These are phyloP conservation scores for Trametes punicea DNA, from an alignment of 768 basidiomycete species.

Conservation along the genomic window DNA sequence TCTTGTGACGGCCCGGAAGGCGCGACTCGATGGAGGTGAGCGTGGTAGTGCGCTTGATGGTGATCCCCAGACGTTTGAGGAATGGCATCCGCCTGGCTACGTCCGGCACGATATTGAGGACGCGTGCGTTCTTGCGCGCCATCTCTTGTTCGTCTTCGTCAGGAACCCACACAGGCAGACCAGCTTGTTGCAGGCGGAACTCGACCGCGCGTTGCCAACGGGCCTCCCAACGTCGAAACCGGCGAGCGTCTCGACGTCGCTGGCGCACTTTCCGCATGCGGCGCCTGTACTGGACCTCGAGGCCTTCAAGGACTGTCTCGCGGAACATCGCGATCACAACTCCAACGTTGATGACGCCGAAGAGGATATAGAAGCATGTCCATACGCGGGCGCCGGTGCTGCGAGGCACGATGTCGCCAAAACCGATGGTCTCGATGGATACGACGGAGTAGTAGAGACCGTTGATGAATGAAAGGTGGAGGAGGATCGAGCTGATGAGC, in stretches of 20 bases:
- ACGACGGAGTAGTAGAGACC: slow-evolving; percentile 77
- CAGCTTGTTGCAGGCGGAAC: slow-evolving; percentile 53
- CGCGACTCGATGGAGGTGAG: slow-evolving; percentile 5
- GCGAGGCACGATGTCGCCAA: slow-evolving; percentile 69
- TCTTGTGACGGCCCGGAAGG: slow-evolving; percentile 34
- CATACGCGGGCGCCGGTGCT: slow-evolving; percentile 54
- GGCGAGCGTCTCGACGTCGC: slow-evolving; percentile 41
- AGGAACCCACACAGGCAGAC: slow-evolving; percentile 52
- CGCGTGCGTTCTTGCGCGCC: slow-evolving; percentile 8
- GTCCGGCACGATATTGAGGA: slow-evolving; percentile 5
- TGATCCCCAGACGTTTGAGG: not conserved
- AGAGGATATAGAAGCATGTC: slow-evolving; percentile 50
- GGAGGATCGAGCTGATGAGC: slow-evolving; percentile 50
- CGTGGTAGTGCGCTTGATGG: slow-evolving; percentile 13
- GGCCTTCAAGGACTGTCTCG: slow-evolving; percentile 70
- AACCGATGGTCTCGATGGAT: slow-evolving; percentile 65
- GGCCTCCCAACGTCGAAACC: slow-evolving; percentile 42
- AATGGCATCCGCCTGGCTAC: slow-evolving; percentile 1
- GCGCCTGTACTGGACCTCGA: slow-evolving; percentile 60
- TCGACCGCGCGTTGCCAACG: slow-evolving; percentile 64
- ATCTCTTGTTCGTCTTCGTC: slow-evolving; percentile 26
- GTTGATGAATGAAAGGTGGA: slow-evolving; percentile 61
- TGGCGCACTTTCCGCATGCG: slow-evolving; percentile 47
- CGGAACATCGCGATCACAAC: slow-evolving; percentile 62
- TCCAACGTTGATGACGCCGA: slow-evolving; percentile 55